Conservation (phyloP, 1,284 basidiomycete genomes). For the Trichosporon sp. region DNA sequence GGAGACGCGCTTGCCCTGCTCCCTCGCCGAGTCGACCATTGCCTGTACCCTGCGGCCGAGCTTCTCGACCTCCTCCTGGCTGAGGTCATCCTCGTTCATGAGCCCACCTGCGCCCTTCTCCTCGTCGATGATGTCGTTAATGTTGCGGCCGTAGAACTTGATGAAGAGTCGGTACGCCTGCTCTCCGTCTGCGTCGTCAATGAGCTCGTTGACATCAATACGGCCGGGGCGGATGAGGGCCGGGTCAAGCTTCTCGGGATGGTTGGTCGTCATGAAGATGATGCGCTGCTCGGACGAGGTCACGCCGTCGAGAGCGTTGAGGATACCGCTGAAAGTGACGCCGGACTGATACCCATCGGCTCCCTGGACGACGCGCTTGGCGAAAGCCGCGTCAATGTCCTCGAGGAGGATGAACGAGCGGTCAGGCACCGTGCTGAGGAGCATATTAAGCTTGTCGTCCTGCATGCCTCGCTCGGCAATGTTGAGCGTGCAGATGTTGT, state of each 20-base stretch:
- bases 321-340: constrained; percentile 93
- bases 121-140: neutral
- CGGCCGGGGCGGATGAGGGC: constrained; percentile 92
- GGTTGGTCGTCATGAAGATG: constrained; percentile 99
- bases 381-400: constrained; percentile 97
- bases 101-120: constrained; percentile 14
- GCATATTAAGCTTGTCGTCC: constrained; percentile 93
- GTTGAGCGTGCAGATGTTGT: constrained; percentile 95
- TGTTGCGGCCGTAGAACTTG: constrained; percentile 63
- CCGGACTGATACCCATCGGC: constrained; percentile 94
- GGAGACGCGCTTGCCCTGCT: constrained; percentile 60
- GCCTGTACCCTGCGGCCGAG: constrained; percentile 55
- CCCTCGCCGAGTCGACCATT: constrained; percentile 54
- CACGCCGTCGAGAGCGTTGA: constrained; percentile 96
- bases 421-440: constrained; percentile 88
- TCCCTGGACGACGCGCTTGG: constrained; percentile 76
- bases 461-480: constrained; percentile 92
- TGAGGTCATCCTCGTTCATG: constrained; percentile 2
- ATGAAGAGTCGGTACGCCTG: constrained; percentile 77
- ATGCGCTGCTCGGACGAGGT: constrained; percentile 96
- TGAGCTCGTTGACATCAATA: constrained; percentile 76
- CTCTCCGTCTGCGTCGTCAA: constrained; percentile 78
- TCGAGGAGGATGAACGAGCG: constrained; percentile 89
- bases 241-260: constrained; percentile 59
- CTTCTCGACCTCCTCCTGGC: constrained; percentile 52